Evolutionary conservation across 2,329 filamentous ascomycete genomes (phyloP).

Genomic region (Coniochaeta prunicola): DNA sequence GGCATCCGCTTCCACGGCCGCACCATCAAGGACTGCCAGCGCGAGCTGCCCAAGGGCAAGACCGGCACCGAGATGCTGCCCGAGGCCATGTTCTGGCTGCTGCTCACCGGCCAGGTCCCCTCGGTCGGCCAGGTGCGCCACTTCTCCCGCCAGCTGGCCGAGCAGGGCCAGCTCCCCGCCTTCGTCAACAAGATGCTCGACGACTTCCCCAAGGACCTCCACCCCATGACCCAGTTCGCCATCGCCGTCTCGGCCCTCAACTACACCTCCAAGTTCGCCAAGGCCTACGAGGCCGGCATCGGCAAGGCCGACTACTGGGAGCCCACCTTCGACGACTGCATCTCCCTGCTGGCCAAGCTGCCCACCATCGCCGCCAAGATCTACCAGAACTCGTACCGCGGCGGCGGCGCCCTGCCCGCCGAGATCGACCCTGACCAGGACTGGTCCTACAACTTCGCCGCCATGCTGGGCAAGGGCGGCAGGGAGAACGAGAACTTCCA

Average conservation of each 20-base stretch:
- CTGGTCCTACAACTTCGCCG: slow-evolving; percentile 98
- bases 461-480: slow-evolving; percentile 86
- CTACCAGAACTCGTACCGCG: slow-evolving; percentile 83
- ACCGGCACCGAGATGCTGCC: slow-evolving; percentile 95
- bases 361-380: slow-evolving; percentile 96
- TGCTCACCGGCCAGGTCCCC: slow-evolving; percentile 88
- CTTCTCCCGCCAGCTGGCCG: slow-evolving; percentile 80
- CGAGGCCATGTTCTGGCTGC: slow-evolving; percentile 98
- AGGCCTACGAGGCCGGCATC: slow-evolving; percentile 82
- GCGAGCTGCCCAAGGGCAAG: slow-evolving; percentile 84
- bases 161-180: slow-evolving; percentile 72
- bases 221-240: slow-evolving; percentile 97
- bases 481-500: slow-evolving; percentile 90
- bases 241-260: slow-evolving; percentile 94
- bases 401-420: slow-evolving; percentile 65
- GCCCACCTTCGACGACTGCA: slow-evolving; percentile 91
- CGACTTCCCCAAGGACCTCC: slow-evolving; percentile 79
- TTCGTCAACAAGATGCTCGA: slow-evolving; percentile 87
- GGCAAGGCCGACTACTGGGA: slow-evolving; percentile 99
- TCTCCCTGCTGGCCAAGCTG: slow-evolving; percentile 89
- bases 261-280: slow-evolving; percentile 88
- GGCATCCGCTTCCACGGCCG: slow-evolving; percentile 97
- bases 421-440: slow-evolving; percentile 79
- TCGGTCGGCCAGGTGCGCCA: slow-evolving; percentile 72
- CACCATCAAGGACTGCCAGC: slow-evolving; percentile 97